These are phyloP conservation scores for Starmerella vitae DNA, from an alignment of 805 yeast genomes.

Conservation along the genomic window DNA sequence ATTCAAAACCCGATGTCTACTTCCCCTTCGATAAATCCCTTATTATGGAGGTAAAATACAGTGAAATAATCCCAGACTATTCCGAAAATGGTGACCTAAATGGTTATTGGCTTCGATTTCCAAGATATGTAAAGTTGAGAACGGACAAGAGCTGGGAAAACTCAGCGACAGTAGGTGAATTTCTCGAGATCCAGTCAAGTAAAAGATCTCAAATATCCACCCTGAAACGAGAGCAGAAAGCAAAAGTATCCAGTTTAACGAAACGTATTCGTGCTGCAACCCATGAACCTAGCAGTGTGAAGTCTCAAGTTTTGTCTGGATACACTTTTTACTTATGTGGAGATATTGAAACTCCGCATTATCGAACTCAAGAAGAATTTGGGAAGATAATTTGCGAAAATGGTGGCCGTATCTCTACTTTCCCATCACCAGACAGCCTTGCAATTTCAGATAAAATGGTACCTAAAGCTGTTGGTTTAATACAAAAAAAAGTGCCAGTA, in stretches of 20 bases:
- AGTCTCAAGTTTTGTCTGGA: conserved; percentile 17
- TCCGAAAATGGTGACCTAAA: conserved; percentile 38
- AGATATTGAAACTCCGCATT: conserved; percentile 20
- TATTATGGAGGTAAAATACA: conserved; percentile 71
- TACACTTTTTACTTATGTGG: conserved; percentile 21
- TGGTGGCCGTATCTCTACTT: conserved; percentile 25
- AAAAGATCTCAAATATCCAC: too few species aligned
- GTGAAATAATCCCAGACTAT: conserved; percentile 43
- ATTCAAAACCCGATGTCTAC: conserved; percentile 37
- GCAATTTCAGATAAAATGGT: conserved; percentile 20
- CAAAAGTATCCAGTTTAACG: neutral
- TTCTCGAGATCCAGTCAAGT: conserved; percentile 23
- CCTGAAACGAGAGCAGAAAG: too few species aligned
- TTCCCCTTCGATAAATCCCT: conserved; percentile 64
- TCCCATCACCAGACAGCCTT: conserved; percentile 1
- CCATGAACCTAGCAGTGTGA: neutral
- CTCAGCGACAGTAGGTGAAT: conserved; percentile 44
- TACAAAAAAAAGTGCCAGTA: conserved; percentile 33
- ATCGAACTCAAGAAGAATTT: conserved; percentile 17
- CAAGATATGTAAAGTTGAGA: conserved; percentile 55
- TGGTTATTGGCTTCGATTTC: conserved; percentile 60
- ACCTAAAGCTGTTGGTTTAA: conserved; percentile 11
- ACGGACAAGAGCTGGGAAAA: conserved; percentile 51
- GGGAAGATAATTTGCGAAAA: conserved; percentile 19
- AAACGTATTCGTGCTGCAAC: conserved; percentile 6